Percentiles rank a stretch among this genome's conserved stretches.
phyloP scores from a whole-genome alignment of 176 grass and related monocot genomes.

The Avena atlantica region DNA sequence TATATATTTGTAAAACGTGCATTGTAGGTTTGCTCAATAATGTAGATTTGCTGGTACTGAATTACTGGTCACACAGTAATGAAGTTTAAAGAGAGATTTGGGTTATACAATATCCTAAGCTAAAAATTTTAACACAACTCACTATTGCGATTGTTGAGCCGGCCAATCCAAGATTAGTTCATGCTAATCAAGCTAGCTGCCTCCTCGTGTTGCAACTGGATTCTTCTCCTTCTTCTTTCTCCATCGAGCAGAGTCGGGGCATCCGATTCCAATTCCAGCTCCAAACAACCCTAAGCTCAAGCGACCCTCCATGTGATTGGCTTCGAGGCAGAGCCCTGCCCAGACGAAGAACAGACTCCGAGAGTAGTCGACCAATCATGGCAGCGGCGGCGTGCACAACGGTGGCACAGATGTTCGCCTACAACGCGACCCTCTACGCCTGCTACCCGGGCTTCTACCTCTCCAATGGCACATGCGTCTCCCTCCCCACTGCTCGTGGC shows the following conservation, averaged over 20 bases:
- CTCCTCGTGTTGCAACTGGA: neutral
- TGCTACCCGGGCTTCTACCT: conserved; percentile 82
- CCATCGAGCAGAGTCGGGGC: neutral
- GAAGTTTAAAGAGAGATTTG: neutral
- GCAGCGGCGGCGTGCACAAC: conserved; percentile 37
- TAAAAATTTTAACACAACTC: neutral
- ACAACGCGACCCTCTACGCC: conserved; percentile 72
- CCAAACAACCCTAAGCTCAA: neutral
- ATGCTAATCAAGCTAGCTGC: neutral
- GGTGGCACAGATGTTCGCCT: conserved; percentile 61
- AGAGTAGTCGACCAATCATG: neutral
- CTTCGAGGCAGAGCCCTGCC: too few relatives aligned
- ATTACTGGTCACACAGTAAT: neutral
- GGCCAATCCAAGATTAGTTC: neutral
- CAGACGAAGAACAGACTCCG: too few relatives aligned
- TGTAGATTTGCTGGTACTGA: neutral
- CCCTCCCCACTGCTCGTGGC: neutral
- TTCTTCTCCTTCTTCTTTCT: neutral
- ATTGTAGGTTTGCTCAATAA: neutral
- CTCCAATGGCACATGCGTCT: conserved; percentile 41
- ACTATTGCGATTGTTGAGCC: neutral
- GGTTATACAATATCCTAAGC: neutral
- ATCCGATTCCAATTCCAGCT: neutral
- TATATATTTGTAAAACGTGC: neutral
- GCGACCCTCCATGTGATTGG: too few relatives aligned